Conservation (phyloP, 805 yeast species). For the Ogataea polymorpha region DNA sequence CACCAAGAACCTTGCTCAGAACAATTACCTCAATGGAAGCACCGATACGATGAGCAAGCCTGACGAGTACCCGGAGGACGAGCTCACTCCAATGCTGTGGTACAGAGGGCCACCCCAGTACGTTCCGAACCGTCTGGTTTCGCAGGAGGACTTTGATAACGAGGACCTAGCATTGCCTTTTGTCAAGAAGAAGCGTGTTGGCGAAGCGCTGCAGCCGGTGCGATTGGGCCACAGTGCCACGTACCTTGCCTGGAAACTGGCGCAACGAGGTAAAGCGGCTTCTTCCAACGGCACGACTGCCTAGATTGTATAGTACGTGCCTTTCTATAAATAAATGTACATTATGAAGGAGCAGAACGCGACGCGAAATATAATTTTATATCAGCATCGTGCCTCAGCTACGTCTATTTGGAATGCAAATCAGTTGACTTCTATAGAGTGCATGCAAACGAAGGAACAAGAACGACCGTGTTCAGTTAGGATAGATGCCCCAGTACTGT, state of each 20-base stretch:
- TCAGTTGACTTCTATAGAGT: conserved; percentile 5
- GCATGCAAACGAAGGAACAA: conserved; percentile 3
- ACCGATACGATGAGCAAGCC: conserved; percentile 20
- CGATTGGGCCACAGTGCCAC: conserved; percentile 70
- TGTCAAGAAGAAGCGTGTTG: conserved; percentile 17
- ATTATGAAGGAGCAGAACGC: conserved; percentile 6
- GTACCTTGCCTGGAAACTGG: conserved; percentile 60
- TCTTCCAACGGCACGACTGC: conserved; percentile 3
- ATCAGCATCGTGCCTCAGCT: neutral
- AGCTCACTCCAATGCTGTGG: conserved; percentile 50
- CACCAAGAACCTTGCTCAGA: conserved; percentile 16
- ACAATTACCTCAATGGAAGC: conserved; percentile 19
- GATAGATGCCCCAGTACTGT: conserved; percentile 56
- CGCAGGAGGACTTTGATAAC: conserved; percentile 12
- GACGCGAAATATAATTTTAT: conserved; percentile 1
- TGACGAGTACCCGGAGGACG: conserved; percentile 17
- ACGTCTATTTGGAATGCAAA: neutral
- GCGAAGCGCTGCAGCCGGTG: conserved; percentile 28
- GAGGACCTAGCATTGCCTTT: conserved; percentile 18
- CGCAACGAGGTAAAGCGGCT: neutral
- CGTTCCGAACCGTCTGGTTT: conserved; percentile 38
- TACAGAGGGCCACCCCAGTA: conserved; percentile 64
- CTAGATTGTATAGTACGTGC: conserved; percentile 1
- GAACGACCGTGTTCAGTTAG: conserved; percentile 5
- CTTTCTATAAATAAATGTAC: conserved; percentile 9